Conservation (phyloP, 192 early-diverging fungal species). For the Umbelopsis sp. region DNA sequence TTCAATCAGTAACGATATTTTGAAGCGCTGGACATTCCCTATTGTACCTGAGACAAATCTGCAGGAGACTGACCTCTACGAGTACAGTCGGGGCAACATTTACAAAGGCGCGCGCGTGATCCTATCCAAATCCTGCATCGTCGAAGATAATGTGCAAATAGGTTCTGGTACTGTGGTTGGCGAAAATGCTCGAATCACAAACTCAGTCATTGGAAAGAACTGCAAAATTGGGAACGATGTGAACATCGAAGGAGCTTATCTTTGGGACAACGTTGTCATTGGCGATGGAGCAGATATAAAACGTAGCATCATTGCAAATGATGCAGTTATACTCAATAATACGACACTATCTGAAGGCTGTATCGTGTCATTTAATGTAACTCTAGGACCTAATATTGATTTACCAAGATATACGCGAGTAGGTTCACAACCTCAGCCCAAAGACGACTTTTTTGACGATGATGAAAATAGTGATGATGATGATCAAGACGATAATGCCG, state of each 20-base stretch:
- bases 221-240: slow-evolving; percentile 83
- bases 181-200: slow-evolving; percentile 64
- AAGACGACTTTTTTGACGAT: slow-evolving; percentile 41
- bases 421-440: slow-evolving; percentile 46
- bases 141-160: slow-evolving; percentile 82
- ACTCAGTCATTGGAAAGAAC: slow-evolving; percentile 84
- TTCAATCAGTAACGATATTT: slow-evolving; percentile 80
- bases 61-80: slow-evolving; percentile 68
- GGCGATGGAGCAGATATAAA: slow-evolving; percentile 68
- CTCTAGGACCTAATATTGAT: slow-evolving; percentile 72
- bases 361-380: slow-evolving; percentile 65
- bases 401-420: slow-evolving; percentile 71
- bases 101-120: slow-evolving; percentile 83
- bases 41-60: slow-evolving; percentile 90
- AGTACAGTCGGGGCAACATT: slow-evolving; percentile 75
- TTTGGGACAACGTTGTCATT: slow-evolving; percentile 81
- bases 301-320: slow-evolving; percentile 75
- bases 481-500: slow-evolving; percentile 23
- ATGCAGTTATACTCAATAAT: slow-evolving; percentile 66
- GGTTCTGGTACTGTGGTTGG: slow-evolving; percentile 79
- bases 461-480: slow-evolving; percentile 47
- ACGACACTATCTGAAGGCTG: slow-evolving; percentile 75
- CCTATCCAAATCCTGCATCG: slow-evolving; percentile 66
- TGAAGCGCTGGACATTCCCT: slow-evolving; percentile 93
- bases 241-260: slow-evolving; percentile 77